A percentile compares a stretch with the other conserved stretches of the same genome.
These are phyloP conservation scores for Aspergillus cejpii DNA, from an alignment of 2,329 filamentous ascomycete genomes.

Conservation along the genomic window DNA sequence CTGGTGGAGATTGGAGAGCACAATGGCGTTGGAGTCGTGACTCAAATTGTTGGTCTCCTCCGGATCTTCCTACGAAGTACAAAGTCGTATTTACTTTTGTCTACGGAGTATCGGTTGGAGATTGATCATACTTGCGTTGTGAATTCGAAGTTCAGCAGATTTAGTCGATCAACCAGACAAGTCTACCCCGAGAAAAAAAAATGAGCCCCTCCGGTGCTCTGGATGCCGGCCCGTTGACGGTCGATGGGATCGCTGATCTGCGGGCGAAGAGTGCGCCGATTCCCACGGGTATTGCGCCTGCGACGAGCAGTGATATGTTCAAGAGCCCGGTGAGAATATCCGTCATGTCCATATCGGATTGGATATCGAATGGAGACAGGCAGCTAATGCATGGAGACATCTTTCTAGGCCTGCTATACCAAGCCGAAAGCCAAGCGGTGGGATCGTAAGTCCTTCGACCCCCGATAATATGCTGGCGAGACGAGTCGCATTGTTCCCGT, in stretches of 20 bases:
- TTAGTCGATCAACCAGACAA: not conserved
- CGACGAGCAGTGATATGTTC: slow-evolving; percentile 74
- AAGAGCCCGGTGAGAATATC: slow-evolving; percentile 58
- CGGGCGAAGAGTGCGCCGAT: slow-evolving; percentile 63
- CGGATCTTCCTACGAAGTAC: not conserved
- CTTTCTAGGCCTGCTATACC: slow-evolving; percentile 37
- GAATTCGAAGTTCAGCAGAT: too few relatives aligned
- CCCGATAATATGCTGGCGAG: not conserved
- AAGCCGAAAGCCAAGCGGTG: slow-evolving; percentile 76
- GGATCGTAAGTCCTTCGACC: slow-evolving; percentile 60
- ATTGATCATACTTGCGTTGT: not conserved
- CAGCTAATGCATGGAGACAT: too few relatives aligned
- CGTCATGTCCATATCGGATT: not conserved
- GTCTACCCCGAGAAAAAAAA: not conserved
- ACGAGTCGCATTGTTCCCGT: not conserved
- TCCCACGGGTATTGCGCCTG: slow-evolving; percentile 68
- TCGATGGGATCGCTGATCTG: slow-evolving; percentile 60
- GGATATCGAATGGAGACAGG: not conserved
- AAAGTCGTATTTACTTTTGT: not conserved
- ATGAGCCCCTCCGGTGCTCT: slow-evolving; percentile 27
- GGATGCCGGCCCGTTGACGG: slow-evolving; percentile 45
- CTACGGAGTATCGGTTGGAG: not conserved
- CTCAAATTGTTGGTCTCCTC: slow-evolving; percentile 6
- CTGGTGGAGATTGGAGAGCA: slow-evolving; percentile 8
- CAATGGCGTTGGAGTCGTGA: slow-evolving; percentile 7